Evolutionary conservation across 371 early-diverging fungal species (phyloP), one percentile per base, ranked within the genome.

Genomic region (Syncephalastrum contaminatum): DNA sequence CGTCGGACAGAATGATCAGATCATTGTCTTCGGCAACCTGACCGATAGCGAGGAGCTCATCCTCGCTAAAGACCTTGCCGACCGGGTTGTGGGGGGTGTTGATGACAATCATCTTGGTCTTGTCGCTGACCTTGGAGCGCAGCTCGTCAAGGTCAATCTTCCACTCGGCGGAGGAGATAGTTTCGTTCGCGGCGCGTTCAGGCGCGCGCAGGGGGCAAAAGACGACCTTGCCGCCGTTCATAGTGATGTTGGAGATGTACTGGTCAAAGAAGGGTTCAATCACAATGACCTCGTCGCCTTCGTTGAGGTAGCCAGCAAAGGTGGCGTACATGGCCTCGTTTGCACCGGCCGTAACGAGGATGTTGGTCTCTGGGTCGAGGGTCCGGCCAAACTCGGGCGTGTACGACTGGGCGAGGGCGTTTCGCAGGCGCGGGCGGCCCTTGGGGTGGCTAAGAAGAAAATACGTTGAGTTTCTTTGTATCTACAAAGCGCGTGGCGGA

Each of bases 71-170:
- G 19, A 90, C 88, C 62, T 91, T 90, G 20, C 95, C 95, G 15
- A 95, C 84, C 5, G 98, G 98, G 70, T 97, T 97, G 74, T 97
- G 93, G 22, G 98, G 98, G 20, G 95, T 97, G 70, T 96, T 97
- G 67, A 97, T 57, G 6, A 97, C 88, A 56, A 97, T 81, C 62
- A 95, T 87, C 80, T 92, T 93, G 43, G 96, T 93, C 43, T 78
- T 79, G 4, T 83, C 71, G 0, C 86, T 92, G 54, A 96, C 81
- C 53, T 91, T 90, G 36, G 83, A 74, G 53, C 86, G 80, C 12
- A 97, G 76, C 67, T 95, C 93, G 27, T 80, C 77, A 43, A 91
- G 76, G 65, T 96, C 94, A 36, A 97, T 70, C 63, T 75, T 85
- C 96, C 96, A 97, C 62, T 93, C 93, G 30, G 65, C 64, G 2